These are phyloP conservation scores for Triticum monococcum DNA, from an alignment of 176 grass and related monocot species.

Conservation along the genomic window DNA sequence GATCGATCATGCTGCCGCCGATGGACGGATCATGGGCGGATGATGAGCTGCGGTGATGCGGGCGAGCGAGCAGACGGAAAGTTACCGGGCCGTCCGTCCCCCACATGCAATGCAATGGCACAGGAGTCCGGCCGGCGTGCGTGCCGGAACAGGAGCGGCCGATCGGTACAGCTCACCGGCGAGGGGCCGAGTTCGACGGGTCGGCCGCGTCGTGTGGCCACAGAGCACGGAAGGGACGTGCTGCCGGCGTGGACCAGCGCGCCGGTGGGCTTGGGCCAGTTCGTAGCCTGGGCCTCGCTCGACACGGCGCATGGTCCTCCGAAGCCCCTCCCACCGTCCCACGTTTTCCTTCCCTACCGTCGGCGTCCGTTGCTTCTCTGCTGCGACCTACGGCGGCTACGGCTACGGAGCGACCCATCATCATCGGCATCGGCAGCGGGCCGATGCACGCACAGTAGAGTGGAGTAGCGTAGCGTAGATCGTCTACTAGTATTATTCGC, in stretches of 20 bases:
- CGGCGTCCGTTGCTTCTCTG: no score
- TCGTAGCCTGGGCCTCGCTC: background rate
- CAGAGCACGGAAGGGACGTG: background rate
- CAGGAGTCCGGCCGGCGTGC: background rate
- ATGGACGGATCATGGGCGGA: background rate
- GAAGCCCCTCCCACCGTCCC: background rate
- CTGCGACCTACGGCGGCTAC: background rate
- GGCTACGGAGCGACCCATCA: background rate
- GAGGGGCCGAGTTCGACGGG: background rate
- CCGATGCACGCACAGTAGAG: background rate
- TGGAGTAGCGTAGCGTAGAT: background rate
- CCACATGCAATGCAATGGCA: background rate
- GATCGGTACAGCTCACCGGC: background rate
- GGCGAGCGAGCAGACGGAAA: background rate
- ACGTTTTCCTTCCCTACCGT: background rate
- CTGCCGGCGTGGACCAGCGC: conserved; percentile 16
- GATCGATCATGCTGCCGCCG: background rate
- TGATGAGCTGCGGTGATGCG: background rate
- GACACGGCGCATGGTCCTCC: background rate
- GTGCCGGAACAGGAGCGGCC: background rate
- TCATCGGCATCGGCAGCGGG: background rate
- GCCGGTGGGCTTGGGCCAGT: background rate
- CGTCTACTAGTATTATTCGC: background rate
- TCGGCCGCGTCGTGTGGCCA: background rate
- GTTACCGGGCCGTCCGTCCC: background rate